Evolutionary conservation across 2,329 filamentous ascomycete species (phyloP).

Genomic region (Ploettnerulaceae sp.): DNA sequence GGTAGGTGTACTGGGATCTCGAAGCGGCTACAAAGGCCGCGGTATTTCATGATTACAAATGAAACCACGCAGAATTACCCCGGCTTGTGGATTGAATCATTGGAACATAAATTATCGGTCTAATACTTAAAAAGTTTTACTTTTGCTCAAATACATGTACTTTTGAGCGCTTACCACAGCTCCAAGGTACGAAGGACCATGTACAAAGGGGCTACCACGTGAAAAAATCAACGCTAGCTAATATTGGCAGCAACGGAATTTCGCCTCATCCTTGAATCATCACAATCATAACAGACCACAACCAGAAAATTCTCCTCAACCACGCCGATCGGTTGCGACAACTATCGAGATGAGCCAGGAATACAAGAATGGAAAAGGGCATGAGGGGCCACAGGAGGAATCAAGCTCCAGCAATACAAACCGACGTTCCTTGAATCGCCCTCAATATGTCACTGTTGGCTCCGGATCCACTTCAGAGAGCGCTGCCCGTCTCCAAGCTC

Average conservation of each 20-base stretch:
- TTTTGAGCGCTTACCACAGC: no score
- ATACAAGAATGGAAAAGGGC: conserved; percentile 50
- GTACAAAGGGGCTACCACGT: conserved; percentile 9
- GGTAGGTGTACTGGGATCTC: no score
- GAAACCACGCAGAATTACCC: no score
- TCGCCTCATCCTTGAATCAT: conserved; percentile 19
- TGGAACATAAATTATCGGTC: background rate
- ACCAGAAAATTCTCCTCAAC: conserved; percentile 9
- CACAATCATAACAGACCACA: conserved; percentile 19
- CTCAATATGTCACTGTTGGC: conserved; percentile 84
- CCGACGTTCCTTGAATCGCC: conserved; percentile 33
- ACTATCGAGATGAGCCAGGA: conserved; percentile 53
- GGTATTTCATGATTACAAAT: no score
- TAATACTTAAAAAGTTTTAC: background rate
- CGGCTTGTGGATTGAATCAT: no score
- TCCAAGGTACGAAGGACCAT: background rate
- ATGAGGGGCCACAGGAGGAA: conserved; percentile 16
- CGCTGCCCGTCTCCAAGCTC: conserved; percentile 71
- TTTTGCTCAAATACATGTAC: no score
- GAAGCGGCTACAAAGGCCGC: no score
- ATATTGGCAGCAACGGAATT: conserved; percentile 16
- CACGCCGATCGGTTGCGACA: conserved; percentile 21
- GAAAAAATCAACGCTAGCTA: conserved; percentile 15
- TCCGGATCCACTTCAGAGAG: conserved; percentile 75
- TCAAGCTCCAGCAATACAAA: conserved; percentile 17